A percentile compares a stretch with the other conserved stretches of the same genome.
phyloP scores from a whole-genome alignment of 2,329 filamentous ascomycete species.

The Venturia effusa region DNA sequence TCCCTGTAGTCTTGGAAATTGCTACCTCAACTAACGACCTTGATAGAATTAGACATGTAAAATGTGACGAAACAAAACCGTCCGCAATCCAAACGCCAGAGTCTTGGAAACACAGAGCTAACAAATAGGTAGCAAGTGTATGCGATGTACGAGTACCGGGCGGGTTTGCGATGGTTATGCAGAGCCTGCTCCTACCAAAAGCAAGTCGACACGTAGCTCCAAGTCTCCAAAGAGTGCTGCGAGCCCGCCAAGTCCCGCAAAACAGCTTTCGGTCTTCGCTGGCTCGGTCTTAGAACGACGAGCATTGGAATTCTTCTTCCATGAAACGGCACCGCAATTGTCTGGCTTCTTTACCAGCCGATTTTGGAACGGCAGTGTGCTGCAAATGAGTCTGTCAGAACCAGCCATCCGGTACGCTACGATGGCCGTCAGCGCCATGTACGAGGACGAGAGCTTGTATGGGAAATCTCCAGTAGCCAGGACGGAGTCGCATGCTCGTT shows the following conservation, averaged over 20 bases:
- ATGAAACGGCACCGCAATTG: slow-evolving; percentile 4
- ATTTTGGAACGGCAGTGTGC: slow-evolving; percentile 9
- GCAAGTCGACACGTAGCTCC: not conserved
- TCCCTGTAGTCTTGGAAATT: not conserved
- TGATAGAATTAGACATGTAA: slow-evolving; percentile 10
- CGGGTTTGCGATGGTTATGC: slow-evolving; percentile 12
- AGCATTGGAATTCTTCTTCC: slow-evolving; percentile 9
- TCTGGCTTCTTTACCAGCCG: not conserved
- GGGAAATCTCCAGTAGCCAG: slow-evolving; percentile 3
- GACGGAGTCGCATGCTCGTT: not conserved
- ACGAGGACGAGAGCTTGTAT: slow-evolving; percentile 4
- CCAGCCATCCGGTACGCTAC: slow-evolving; percentile 8
- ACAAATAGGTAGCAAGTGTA: not conserved
- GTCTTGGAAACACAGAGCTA: not conserved
- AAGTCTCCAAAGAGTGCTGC: not conserved
- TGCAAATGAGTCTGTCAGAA: slow-evolving; percentile 7
- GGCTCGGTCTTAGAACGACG: not conserved
- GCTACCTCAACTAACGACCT: not conserved
- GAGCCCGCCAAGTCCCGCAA: not conserved
- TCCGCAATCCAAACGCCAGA: not conserved
- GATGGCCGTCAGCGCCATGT: slow-evolving; percentile 8
- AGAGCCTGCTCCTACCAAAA: not conserved
- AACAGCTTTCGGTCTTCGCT: not conserved
- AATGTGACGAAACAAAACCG: slow-evolving; percentile 12
- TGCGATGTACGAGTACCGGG: slow-evolving; percentile 9